Percentiles rank a stretch among this genome's conserved stretches.
phyloP scores from a whole-genome alignment of 2,329 filamentous ascomycete species.

The Fusarium siculi region DNA sequence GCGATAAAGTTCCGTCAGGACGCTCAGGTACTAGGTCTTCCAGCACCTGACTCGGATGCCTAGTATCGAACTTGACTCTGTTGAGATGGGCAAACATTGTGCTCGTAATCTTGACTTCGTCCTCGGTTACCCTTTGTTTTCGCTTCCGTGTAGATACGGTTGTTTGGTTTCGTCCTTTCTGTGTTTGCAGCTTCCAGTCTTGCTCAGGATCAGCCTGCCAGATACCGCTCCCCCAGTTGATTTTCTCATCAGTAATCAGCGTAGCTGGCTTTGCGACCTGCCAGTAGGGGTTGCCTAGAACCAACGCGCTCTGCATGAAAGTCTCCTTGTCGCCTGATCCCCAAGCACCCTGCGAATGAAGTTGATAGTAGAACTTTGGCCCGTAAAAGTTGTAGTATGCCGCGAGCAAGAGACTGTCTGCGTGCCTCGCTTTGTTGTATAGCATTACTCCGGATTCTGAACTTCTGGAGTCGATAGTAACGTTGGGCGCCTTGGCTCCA shows the following conservation, averaged over 20 bases:
- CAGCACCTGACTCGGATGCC: constrained; percentile 13
- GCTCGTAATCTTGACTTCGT: constrained; percentile 9
- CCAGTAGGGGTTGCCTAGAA: constrained; percentile 34
- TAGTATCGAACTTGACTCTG: constrained; percentile 39
- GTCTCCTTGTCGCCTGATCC: constrained; percentile 42
- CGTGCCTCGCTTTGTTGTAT: constrained; percentile 33
- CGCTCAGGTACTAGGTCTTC: constrained; percentile 14
- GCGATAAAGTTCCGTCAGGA: constrained; percentile 13
- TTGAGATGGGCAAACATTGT: constrained; percentile 42
- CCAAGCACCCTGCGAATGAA: constrained; percentile 44
- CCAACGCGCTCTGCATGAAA: constrained; percentile 35
- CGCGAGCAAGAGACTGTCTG: constrained; percentile 38
- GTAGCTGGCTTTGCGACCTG: constrained; percentile 26
- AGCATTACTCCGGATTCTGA: constrained; percentile 41
- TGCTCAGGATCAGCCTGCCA: constrained; percentile 42
- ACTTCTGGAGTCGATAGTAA: constrained; percentile 30
- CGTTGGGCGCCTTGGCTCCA: constrained; percentile 16
- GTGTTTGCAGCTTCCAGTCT: constrained; percentile 27
- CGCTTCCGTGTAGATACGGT: not conserved
- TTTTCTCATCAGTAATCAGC: constrained; percentile 13
- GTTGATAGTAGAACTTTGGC: constrained; percentile 35
- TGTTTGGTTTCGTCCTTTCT: not conserved
- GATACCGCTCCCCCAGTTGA: constrained; percentile 41
- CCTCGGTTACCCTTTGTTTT: not conserved
- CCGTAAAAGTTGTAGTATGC: constrained; percentile 43